A percentile compares a stretch with the other conserved stretches of the same genome.
Evolutionary conservation across 176 grass and related monocot genomes (phyloP).

Genomic region (Chrysopogon serrulatus): DNA sequence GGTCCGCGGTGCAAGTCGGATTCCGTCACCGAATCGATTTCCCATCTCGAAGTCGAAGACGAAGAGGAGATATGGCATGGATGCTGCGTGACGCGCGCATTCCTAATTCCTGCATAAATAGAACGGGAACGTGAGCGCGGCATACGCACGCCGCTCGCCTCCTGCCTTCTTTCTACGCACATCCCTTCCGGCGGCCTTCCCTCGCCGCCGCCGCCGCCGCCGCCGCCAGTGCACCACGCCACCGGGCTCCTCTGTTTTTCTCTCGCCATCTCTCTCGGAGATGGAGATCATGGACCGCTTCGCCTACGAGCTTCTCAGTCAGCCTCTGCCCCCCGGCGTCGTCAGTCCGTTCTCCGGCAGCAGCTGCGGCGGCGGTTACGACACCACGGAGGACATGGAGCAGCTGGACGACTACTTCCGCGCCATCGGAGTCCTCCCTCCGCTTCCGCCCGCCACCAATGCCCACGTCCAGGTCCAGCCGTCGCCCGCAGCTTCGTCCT

Average conservation of each 20-base stretch:
- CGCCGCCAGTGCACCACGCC: neutral
- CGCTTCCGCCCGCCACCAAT: neutral
- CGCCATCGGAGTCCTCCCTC: conserved; percentile 2
- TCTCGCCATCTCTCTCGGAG: neutral
- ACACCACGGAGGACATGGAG: neutral
- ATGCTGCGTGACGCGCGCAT: too few relatives aligned
- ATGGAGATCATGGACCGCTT: neutral
- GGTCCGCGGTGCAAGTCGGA: too few relatives aligned
- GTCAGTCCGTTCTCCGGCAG: neutral
- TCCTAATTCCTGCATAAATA: too few relatives aligned
- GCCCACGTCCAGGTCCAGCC: neutral
- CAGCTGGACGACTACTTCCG: neutral
- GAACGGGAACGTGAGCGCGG: too few relatives aligned
- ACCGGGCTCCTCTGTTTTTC: neutral
- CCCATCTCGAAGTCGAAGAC: neutral
- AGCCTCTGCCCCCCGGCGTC: neutral
- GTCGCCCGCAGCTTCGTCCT: neutral
- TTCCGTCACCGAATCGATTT: neutral
- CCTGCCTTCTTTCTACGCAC: neutral
- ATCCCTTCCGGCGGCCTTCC: too few relatives aligned
- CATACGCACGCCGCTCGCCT: too few relatives aligned
- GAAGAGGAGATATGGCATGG: neutral
- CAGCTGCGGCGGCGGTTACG: neutral
- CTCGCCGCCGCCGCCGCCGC: neutral
- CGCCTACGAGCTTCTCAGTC: neutral